These are phyloP conservation scores for Bombardia bombarda DNA, from an alignment of 495 filamentous ascomycete species.

Conservation along the genomic window DNA sequence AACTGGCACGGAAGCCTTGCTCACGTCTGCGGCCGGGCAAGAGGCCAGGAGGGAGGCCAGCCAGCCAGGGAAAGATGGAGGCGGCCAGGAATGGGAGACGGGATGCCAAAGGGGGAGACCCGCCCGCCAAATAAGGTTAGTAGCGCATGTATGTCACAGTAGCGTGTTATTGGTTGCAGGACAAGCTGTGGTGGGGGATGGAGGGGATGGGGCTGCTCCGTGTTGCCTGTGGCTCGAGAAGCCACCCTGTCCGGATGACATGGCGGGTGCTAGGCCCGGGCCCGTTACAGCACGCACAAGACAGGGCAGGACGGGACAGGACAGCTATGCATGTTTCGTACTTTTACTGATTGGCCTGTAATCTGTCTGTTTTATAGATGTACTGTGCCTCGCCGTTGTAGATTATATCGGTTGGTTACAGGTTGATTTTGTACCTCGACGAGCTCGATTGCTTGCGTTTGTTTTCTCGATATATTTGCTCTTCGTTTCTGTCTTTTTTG, in stretches of 20 bases:
- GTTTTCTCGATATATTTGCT: no score
- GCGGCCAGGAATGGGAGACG: no score
- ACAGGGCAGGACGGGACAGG: neutral
- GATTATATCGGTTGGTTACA: no score
- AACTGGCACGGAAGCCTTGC: neutral
- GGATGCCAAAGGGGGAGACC: neutral
- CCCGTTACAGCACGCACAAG: neutral
- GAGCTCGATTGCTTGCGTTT: no score
- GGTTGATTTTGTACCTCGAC: no score
- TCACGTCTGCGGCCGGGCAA: neutral
- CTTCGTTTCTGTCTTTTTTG: neutral
- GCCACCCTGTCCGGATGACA: slow-evolving; percentile 14
- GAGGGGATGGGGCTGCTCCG: neutral
- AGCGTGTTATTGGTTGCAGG: neutral
- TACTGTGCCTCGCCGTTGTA: no score
- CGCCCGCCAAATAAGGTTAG: slow-evolving; percentile 4
- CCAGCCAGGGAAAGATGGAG: no score
- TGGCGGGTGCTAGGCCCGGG: neutral
- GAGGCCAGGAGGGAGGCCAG: no score
- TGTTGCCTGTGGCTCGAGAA: slow-evolving; percentile 4
- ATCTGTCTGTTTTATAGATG: no score
- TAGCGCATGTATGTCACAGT: no score
- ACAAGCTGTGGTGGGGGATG: neutral
- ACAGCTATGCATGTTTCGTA: no score
- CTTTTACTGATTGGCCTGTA: no score